Evolutionary conservation across 768 basidiomycete genomes (phyloP).

Genomic region (Pholiota molesta): DNA sequence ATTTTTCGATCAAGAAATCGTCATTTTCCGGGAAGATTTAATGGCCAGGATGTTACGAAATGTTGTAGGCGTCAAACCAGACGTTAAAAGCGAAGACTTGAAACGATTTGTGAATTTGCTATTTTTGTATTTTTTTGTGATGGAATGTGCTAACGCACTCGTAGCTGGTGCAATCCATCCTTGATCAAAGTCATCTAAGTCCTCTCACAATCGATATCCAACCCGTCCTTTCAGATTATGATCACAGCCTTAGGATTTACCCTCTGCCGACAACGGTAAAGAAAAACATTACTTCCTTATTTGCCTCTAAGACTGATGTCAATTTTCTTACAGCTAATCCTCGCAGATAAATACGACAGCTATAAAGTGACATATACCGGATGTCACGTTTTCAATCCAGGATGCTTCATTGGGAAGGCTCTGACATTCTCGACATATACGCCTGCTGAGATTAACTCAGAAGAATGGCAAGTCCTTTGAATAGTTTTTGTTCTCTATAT

Average conservation of each 20-base stretch:
- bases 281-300: constrained; percentile 3
- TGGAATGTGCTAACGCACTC: background rate
- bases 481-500: background rate
- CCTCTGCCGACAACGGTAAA: constrained; percentile 91
- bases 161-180: constrained; percentile 93
- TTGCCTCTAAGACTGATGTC: constrained; percentile 9
- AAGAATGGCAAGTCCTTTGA: constrained; percentile 64
- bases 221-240: constrained; percentile 86
- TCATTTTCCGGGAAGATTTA: constrained; percentile 88
- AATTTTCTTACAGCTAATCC: constrained; percentile 62
- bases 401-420: constrained; percentile 82
- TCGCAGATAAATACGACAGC: constrained; percentile 96
- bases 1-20: constrained; percentile 95
- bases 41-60: constrained; percentile 96
- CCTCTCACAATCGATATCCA: constrained; percentile 86
- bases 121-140: background rate
- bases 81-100: constrained; percentile 75
- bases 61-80: constrained; percentile 84
- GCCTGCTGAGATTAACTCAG: constrained; percentile 82
- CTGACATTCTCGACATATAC: constrained; percentile 91
- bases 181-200: constrained; percentile 94
- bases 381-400: constrained; percentile 98
- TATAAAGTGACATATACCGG: constrained; percentile 97
- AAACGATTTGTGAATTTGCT: constrained; percentile 77
- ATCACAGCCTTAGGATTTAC: constrained; percentile 90